Percentiles rank a stretch among this genome's conserved stretches.
phyloP scores from a whole-genome alignment of 306 rosid genomes.

The Trichosanthes truncata region DNA sequence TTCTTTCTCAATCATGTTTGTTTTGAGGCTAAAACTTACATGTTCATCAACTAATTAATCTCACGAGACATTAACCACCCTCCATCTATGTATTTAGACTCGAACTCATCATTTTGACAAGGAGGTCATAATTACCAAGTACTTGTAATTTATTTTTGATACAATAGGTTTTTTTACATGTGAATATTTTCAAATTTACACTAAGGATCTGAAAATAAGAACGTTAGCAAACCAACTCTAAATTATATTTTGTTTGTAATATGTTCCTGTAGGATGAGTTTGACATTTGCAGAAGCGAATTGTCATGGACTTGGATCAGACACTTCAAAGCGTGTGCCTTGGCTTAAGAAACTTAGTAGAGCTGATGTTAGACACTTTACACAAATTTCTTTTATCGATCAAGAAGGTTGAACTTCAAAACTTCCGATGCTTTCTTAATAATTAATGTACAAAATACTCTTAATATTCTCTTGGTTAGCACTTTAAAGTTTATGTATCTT shows the following conservation, averaged over 20 bases:
- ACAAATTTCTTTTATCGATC: slow-evolving; percentile 18
- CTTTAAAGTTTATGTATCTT: too few species aligned
- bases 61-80: too few species aligned
- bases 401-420: slow-evolving; percentile 28
- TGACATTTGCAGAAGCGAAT: slow-evolving; percentile 24
- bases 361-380: not conserved
- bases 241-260: not conserved
- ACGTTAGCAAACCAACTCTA: not conserved
- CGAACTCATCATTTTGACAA: too few species aligned
- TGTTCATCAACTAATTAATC: too few species aligned
- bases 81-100: too few species aligned
- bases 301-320: slow-evolving; percentile 30
- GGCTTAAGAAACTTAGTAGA: slow-evolving; percentile 21
- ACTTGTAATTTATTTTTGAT: too few species aligned
- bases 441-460: not conserved
- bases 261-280: not conserved
- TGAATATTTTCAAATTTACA: too few species aligned
- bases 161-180: too few species aligned
- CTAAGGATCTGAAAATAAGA: not conserved
- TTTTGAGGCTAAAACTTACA: too few species aligned
- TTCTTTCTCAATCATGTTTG: too few species aligned
- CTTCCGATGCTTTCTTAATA: not conserved
- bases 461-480: too few species aligned
- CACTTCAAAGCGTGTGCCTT: slow-evolving; percentile 20
- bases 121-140: too few species aligned